These are phyloP conservation scores for Mortierella sp. DNA, from an alignment of 371 early-diverging fungal genomes.

Conservation along the genomic window DNA sequence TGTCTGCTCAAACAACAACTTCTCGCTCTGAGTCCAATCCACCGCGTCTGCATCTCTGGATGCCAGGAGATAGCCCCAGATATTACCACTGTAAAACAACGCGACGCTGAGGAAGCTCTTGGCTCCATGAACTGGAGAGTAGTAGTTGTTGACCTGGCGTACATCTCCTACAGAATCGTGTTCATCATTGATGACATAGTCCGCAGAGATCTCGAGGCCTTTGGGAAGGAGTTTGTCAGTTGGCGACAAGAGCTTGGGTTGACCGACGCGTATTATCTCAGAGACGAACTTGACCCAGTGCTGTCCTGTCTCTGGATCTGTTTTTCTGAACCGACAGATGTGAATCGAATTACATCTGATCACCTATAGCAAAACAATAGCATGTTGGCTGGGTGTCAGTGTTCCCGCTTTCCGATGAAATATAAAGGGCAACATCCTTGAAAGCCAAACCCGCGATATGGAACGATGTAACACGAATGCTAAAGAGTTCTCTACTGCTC, in stretches of 20 bases:
- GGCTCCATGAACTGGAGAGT: conserved; percentile 31
- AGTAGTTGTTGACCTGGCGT: conserved; percentile 23
- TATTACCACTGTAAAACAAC: conserved; percentile 36
- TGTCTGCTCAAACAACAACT: conserved; percentile 54
- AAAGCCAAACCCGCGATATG: too few species aligned
- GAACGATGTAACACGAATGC: too few species aligned
- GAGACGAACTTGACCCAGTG: conserved; percentile 47
- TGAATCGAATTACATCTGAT: conserved; percentile 48
- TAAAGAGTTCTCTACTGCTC: too few species aligned
- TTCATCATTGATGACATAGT: conserved; percentile 5
- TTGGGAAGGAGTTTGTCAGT: conserved; percentile 34
- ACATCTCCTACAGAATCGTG: conserved; percentile 27
- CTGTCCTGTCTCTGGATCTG: conserved; percentile 55
- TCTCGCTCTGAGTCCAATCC: conserved; percentile 53
- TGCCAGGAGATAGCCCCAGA: conserved; percentile 49
- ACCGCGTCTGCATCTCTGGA: conserved; percentile 34
- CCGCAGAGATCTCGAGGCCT: conserved; percentile 31
- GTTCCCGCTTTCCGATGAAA: too few species aligned
- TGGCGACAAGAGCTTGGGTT: conserved; percentile 31
- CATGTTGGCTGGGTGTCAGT: too few species aligned
- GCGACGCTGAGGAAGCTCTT: conserved; percentile 48
- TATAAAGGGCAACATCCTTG: too few species aligned
- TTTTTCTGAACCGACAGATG: conserved; percentile 58
- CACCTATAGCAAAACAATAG: too few species aligned
- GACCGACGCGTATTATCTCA: conserved; percentile 36